These are phyloP conservation scores for Fusarium torreyae DNA, from an alignment of 2,329 filamentous ascomycete species.

Conservation along the genomic window DNA sequence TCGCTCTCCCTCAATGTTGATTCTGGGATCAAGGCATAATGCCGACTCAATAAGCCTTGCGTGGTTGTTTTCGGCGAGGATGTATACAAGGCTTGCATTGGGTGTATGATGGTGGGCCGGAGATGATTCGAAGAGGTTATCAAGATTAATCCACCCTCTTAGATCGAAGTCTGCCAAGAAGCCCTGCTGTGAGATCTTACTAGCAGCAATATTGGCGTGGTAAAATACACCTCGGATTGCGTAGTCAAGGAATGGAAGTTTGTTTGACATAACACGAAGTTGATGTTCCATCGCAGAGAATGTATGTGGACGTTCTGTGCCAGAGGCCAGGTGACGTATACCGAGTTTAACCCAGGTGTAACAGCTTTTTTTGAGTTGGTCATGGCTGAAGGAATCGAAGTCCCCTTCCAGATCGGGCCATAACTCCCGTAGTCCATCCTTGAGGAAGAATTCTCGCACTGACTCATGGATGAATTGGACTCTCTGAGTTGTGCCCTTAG, in stretches of 20 bases:
- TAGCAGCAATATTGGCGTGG: slow-evolving; percentile 34
- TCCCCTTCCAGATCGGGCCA: slow-evolving; percentile 23
- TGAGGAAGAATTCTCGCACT: slow-evolving; percentile 62
- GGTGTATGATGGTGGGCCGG: neutral
- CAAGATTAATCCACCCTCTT: slow-evolving; percentile 15
- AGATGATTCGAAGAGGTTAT: slow-evolving; percentile 20
- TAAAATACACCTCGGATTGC: slow-evolving; percentile 28
- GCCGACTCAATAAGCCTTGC: neutral
- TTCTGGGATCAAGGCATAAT: neutral
- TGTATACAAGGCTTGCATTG: slow-evolving; percentile 25
- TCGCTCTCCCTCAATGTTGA: slow-evolving; percentile 4
- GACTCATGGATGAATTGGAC: slow-evolving; percentile 68
- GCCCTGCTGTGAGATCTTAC: neutral
- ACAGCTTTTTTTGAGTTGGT: slow-evolving; percentile 29
- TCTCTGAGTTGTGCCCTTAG: slow-evolving; percentile 45
- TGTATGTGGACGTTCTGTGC: no score
- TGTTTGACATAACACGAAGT: no score
- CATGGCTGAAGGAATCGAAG: slow-evolving; percentile 3
- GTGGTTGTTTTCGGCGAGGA: slow-evolving; percentile 21
- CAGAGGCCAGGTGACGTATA: no score
- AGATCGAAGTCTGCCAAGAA: slow-evolving; percentile 26
- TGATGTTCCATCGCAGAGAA: no score
- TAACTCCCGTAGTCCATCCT: slow-evolving; percentile 51
- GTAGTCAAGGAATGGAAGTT: slow-evolving; percentile 30
- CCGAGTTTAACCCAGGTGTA: no score